These are phyloP conservation scores for Cutaneotrichosporon mucoides DNA, from an alignment of 1,284 basidiomycete species.

Conservation along the genomic window DNA sequence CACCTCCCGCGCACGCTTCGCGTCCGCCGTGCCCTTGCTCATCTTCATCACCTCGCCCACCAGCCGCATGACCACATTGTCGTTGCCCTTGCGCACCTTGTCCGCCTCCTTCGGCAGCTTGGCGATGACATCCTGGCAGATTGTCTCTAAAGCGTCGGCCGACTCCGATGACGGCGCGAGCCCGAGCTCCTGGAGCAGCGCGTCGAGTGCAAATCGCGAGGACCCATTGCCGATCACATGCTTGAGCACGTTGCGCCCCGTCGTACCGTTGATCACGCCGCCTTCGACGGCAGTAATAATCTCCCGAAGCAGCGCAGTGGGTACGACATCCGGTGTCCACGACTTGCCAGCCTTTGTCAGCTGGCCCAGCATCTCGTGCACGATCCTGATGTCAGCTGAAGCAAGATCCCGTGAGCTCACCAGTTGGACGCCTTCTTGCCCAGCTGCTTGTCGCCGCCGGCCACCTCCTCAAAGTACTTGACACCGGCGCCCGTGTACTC, in stretches of 20 bases:
- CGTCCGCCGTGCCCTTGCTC: conserved; percentile 72
- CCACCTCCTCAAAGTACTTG: conserved; percentile 69
- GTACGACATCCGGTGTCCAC: conserved; percentile 63
- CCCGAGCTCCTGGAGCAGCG: conserved; percentile 50
- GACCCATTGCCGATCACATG: conserved; percentile 52
- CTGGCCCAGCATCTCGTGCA: conserved; percentile 76
- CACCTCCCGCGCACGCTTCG: conserved; percentile 44
- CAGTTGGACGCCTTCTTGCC: conserved; percentile 75
- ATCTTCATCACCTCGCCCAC: conserved; percentile 86
- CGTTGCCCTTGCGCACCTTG: conserved; percentile 66
- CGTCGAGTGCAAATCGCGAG: conserved; percentile 26
- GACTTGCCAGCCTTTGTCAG: conserved; percentile 59
- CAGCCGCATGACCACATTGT: conserved; percentile 79
- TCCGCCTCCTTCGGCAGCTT: conserved; percentile 67
- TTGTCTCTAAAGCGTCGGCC: conserved; percentile 49
- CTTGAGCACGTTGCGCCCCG: conserved; percentile 53
- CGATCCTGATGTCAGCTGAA: conserved; percentile 59
- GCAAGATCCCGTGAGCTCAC: conserved; percentile 48
- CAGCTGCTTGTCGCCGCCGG: conserved; percentile 17
- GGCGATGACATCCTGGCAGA: conserved; percentile 62
- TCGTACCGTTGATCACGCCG: conserved; percentile 63
- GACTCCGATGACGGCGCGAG: conserved; percentile 26
- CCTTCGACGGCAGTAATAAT: conserved; percentile 71
- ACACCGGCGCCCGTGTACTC: conserved; percentile 54
- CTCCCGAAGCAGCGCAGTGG: conserved; percentile 64